Percentiles rank a stretch among this genome's conserved stretches.
phyloP scores from a whole-genome alignment of 371 early-diverging fungal species.

The Actinomortierella ambigua region DNA sequence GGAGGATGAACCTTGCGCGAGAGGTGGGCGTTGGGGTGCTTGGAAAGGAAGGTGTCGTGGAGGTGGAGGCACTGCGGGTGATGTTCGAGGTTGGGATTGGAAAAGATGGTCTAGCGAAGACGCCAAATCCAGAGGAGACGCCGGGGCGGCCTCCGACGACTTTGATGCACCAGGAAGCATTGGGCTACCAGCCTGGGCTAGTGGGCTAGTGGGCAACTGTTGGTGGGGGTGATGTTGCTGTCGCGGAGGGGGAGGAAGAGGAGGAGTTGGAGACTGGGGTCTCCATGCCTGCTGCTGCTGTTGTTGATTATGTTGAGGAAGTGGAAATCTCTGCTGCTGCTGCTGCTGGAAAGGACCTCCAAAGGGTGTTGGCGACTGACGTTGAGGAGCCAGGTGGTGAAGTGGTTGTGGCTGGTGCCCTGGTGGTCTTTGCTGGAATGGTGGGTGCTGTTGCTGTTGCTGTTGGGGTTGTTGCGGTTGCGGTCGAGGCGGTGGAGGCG shows the following conservation, averaged over 20 bases:
- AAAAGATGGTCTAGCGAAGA: neutral
- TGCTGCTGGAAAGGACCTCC: constrained; percentile 1
- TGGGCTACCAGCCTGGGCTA: neutral
- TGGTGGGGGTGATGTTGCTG: constrained; percentile 8
- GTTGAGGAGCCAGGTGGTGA: constrained; percentile 1
- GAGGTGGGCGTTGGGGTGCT: too few relatives aligned
- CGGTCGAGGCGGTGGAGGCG: neutral
- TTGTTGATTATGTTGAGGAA: neutral
- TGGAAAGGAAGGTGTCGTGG: neutral
- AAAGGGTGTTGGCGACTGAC: neutral
- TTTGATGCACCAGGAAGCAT: neutral
- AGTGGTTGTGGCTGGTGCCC: constrained; percentile 4
- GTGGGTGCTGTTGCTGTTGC: constrained; percentile 2
- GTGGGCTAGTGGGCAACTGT: neutral
- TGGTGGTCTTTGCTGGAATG: neutral
- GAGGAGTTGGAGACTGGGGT: neutral
- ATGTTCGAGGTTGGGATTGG: neutral
- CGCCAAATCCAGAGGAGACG: neutral
- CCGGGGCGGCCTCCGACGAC: neutral
- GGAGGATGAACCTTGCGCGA: too few relatives aligned
- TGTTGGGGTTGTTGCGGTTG: constrained; percentile 1
- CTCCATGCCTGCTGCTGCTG: too few relatives aligned
- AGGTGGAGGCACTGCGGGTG: neutral
- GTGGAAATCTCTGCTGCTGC: constrained; percentile 2
- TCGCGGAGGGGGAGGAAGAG: constrained; percentile 4